A percentile compares a stretch with the other conserved stretches of the same genome.
phyloP scores from a whole-genome alignment of 306 rosid genomes.

The Pterocarpus macrocarpus region DNA sequence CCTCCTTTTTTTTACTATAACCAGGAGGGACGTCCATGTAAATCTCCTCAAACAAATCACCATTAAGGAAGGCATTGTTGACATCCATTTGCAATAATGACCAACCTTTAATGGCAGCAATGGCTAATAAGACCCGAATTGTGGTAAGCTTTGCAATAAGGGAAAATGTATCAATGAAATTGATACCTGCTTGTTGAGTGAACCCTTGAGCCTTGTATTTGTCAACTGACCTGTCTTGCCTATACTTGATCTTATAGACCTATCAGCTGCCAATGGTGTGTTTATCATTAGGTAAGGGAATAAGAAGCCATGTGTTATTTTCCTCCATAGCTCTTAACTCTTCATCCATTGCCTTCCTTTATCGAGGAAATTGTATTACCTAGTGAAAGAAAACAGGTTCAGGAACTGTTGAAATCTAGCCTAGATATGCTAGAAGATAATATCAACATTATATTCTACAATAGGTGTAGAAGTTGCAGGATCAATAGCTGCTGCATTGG shows the following conservation, averaged over 20 bases:
- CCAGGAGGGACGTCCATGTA: neutral
- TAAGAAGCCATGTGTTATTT: neutral
- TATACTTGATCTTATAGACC: neutral
- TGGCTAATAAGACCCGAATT: neutral
- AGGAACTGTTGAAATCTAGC: neutral
- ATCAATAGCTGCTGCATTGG: too few species aligned
- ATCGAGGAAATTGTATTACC: neutral
- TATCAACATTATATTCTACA: too few species aligned
- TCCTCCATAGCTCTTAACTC: neutral
- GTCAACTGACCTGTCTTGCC: neutral
- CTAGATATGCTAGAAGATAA: too few species aligned
- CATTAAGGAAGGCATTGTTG: neutral
- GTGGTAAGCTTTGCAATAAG: neutral
- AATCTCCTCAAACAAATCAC: neutral
- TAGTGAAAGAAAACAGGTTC: neutral
- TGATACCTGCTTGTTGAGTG: neutral
- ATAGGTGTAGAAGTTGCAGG: too few species aligned
- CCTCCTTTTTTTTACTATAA: neutral
- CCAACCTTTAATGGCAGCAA: neutral
- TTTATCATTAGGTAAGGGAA: fast-evolving
- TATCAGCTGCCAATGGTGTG: neutral
- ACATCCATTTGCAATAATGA: neutral
- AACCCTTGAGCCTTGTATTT: neutral
- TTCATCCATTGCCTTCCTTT: neutral
- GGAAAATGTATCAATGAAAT: neutral